Evolutionary conservation across 1,284 basidiomycete genomes (phyloP).

Genomic region (Xerocomus amazonicus): DNA sequence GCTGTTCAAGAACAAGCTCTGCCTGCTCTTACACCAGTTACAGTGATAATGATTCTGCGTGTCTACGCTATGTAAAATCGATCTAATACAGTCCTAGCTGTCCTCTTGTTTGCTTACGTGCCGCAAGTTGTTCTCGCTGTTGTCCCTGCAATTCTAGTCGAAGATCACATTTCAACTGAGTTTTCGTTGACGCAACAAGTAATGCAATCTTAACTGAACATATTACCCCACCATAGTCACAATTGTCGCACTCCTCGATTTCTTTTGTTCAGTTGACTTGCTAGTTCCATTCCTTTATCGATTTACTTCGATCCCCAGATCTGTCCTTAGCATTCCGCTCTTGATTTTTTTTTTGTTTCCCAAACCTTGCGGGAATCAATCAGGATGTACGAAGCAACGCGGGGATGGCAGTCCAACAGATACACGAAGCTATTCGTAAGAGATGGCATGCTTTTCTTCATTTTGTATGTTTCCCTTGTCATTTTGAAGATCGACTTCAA

Average conservation of each 20-base stretch:
- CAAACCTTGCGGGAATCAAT: neutral
- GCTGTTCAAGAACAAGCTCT: no score
- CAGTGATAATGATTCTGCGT: slow-evolving; percentile 19
- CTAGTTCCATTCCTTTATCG: no score
- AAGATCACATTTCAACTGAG: no score
- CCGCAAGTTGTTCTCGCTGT: neutral
- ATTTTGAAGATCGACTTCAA: neutral
- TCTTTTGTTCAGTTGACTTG: no score
- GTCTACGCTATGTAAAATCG: slow-evolving; percentile 13
- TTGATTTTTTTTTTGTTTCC: neutral
- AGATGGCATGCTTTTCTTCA: slow-evolving; percentile 8
- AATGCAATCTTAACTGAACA: no score
- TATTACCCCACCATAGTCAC: neutral
- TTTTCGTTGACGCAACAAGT: no score
- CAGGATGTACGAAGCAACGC: slow-evolving; percentile 4
- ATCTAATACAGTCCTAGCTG: slow-evolving; percentile 4
- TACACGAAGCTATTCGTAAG: slow-evolving; percentile 2
- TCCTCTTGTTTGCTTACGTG: neutral
- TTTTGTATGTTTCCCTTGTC: slow-evolving; percentile 7
- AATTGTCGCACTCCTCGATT: neutral
- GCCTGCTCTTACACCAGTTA: neutral
- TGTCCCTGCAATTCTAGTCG: neutral
- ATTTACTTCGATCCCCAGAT: neutral
- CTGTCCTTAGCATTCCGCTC: neutral
- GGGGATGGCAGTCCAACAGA: slow-evolving; percentile 2